Evolutionary conservation across 2,329 filamentous ascomycete species (phyloP), one percentile per base, ranked within the genome.

Genomic region (Ceratocystis papillata): DNA sequence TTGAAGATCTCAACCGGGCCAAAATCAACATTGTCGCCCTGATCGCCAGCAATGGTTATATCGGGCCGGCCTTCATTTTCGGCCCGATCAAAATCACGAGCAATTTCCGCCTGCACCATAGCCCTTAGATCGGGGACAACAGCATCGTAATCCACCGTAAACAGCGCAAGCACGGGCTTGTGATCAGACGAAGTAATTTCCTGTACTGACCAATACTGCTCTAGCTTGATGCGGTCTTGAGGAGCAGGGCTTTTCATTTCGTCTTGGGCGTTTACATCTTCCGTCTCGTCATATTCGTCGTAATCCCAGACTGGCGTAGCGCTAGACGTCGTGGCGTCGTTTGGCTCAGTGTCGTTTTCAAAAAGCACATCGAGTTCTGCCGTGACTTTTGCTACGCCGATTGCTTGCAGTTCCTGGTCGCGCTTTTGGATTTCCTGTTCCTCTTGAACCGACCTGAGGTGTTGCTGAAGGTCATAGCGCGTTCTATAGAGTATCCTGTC

Each of bases 121-220:
- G 90, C 84, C 73, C 95, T 96, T 30, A 96, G 77, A 33, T 93
- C 87, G 0, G 91, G 88, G 0, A 95, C 85, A 0, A 96, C 89
- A 0, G 89, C 88, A 69, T 96, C 89, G 72, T 94, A 96, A 57
- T 88, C 87, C 6, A 99, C 76, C 0, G 83, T 87, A 72, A 97
- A 97, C 0, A 92, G 79, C 0, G 91, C 90, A 67, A 87, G 84
- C 1, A 99, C 77, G 0, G 94, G 95, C 74, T 99, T 99, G 76
- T 99, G 94, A 71, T 99, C 94, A 0, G 93, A 97, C 0, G 93
- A 96, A 17, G 89, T 83, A 28, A 99, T 87, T 20, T 88, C 83
- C 74, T 97, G 94, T 72, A 97, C 90, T 0, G 92, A 93, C 0
- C 86, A 85, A 73, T 99, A 99, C 67, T 88, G 75, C 65, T 85